Base-by-base conservation (phyloP, 257 asterid genomes). In the Agastache rugosa region DNA sequence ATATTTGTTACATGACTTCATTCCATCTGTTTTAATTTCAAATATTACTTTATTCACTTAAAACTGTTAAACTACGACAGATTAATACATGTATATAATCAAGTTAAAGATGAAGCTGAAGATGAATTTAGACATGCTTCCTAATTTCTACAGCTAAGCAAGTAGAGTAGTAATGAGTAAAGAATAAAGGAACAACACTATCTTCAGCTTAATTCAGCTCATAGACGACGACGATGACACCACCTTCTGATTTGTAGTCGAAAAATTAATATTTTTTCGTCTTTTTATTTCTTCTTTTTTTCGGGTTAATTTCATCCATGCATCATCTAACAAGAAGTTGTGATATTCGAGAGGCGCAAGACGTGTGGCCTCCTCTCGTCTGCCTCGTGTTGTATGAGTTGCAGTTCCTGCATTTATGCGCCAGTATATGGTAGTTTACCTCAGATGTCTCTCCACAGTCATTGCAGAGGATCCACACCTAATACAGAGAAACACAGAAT, bases 391-490 rank as follows among this genome's bases (percentile, higher is more conserved):
- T 87, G 73, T 87, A 90, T 7, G 96, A 90, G 69, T 77, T 83
- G 85, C 96, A 90, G 20, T 81, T 83, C 16, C 71, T 34, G 78
- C 96, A 90, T 65, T 87, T 90, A 78, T 77, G 85, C 8, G 86
- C 96, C 67, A 87, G 51, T 14, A 90, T 22, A 51, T 90, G 93
- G 34, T 60, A 87, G 51, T 80, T 77, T 20, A 90, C 96, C 81
- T 84, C 90, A 0, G 88, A 80, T 31, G 87, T 86, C 61, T 82
- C 88, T 3, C 89, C 86, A 42, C 93, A 90, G 81, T 89, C 96
- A n/a, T 89, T 89, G 79, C 93, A 89, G 6, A 89, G 90, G 51
- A 87, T 90, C 96, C 96, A 90, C 2, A 90, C 86, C 95, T 89
- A 70, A 60, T 19, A 4, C 23, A 53, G 20, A 31, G 19, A 25